A percentile compares a stretch with the other conserved stretches of the same genome.
phyloP scores from a whole-genome alignment of 441 rosid species.

The Euphorbia schlechtendalii region DNA sequence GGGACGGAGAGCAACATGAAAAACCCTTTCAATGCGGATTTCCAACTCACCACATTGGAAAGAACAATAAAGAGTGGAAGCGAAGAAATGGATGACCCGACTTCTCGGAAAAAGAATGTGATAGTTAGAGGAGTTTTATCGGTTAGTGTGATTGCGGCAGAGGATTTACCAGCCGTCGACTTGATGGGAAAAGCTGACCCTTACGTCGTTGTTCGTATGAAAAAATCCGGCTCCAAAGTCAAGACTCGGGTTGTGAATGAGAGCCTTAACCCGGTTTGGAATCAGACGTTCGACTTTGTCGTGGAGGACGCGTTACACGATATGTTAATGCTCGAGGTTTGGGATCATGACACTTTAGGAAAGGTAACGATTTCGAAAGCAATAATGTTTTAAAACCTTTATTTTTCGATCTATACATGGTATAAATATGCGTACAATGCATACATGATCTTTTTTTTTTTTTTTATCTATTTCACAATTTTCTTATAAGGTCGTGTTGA shows the following conservation, averaged over 20 bases:
- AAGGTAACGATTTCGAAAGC: slow-evolving; percentile 40
- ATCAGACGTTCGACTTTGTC: slow-evolving; percentile 93
- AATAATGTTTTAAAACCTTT: too few species aligned
- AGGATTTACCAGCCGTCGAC: slow-evolving; percentile 75
- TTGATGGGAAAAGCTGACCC: slow-evolving; percentile 96
- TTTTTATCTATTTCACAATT: background rate
- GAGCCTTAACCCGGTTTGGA: slow-evolving; percentile 90
- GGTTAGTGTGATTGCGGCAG: slow-evolving; percentile 78
- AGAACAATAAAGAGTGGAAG: slow-evolving; percentile 44
- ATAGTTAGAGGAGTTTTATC: slow-evolving; percentile 86
- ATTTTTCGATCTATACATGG: background rate
- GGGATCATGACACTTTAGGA: slow-evolving; percentile 95
- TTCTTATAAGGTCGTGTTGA: background rate
- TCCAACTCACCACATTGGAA: slow-evolving; percentile 61
- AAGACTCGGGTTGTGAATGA: slow-evolving; percentile 94
- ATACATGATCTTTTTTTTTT: background rate
- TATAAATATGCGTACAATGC: too few species aligned
- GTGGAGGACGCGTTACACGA: slow-evolving; percentile 97
- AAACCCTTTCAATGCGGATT: slow-evolving; percentile 51
- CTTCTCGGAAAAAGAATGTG: slow-evolving; percentile 47
- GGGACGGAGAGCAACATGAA: slow-evolving; percentile 54
- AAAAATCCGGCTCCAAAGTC: slow-evolving; percentile 69
- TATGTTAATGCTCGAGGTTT: slow-evolving; percentile 82
- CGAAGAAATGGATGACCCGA: slow-evolving; percentile 29
- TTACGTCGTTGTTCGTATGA: slow-evolving; percentile 71